Conservation (phyloP, 139 green algal species). For the Auxenochlorella pyrenoidosa region DNA sequence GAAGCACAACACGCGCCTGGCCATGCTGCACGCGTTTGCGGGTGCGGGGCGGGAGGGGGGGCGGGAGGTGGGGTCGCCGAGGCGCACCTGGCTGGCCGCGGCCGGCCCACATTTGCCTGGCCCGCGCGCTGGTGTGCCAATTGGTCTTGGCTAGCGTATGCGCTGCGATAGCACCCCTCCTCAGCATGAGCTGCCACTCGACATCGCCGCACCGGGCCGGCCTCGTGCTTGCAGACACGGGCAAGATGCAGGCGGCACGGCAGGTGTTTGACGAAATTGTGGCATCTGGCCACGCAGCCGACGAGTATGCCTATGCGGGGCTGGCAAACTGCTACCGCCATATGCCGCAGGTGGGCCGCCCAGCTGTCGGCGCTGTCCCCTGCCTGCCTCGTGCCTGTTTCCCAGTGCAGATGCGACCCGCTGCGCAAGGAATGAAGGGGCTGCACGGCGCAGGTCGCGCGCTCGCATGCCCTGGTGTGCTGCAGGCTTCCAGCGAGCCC, state of each 20-base stretch:
- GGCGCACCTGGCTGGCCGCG: no score
- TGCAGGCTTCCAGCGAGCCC: neutral
- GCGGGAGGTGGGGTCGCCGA: no score
- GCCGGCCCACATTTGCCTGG: no score
- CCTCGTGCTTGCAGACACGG: neutral
- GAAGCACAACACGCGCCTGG: constrained; percentile 31
- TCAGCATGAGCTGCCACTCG: neutral
- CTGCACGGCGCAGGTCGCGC: neutral
- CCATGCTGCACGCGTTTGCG: constrained; percentile 29
- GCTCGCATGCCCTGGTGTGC: neutral
- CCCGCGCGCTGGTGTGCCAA: no score
- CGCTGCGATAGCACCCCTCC: no score
- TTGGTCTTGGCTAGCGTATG: no score
- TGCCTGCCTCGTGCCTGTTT: neutral
- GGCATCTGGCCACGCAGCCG: neutral
- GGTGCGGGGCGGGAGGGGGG: neutral
- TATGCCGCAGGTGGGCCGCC: neutral
- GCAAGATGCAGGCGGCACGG: neutral
- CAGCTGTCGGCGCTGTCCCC: neutral
- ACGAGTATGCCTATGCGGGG: constrained; percentile 34
- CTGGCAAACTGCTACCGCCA: constrained; percentile 31
- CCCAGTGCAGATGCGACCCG: no score
- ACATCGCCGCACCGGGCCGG: no score
- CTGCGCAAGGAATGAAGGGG: no score
- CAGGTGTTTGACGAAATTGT: constrained; percentile 21